Evolutionary conservation across 129 eudicot genomes (phyloP).

Genomic region (Artemisia argyi): DNA sequence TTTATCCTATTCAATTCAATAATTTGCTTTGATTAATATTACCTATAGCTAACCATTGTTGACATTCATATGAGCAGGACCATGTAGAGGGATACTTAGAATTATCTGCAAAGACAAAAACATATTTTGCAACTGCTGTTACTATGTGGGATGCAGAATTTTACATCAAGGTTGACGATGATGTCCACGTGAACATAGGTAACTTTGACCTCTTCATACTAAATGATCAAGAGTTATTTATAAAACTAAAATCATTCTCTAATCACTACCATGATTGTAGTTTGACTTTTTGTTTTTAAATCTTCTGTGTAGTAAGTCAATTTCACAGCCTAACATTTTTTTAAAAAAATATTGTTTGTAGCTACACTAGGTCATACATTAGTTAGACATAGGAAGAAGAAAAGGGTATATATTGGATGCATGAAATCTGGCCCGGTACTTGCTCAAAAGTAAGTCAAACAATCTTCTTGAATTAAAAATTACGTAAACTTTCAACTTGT

Average conservation of each 20-base stretch:
- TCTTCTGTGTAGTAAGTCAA: background rate
- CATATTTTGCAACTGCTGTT: slow-evolving; percentile 85
- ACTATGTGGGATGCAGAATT: slow-evolving; percentile 90
- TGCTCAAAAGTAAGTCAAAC: slow-evolving; percentile 73
- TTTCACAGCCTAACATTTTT: slow-evolving; percentile 14
- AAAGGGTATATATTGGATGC: slow-evolving; percentile 81
- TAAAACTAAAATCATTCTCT: background rate
- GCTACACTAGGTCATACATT: slow-evolving; percentile 85
- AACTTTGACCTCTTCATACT: slow-evolving; percentile 16
- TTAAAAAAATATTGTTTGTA: slow-evolving; percentile 39
- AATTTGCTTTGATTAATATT: background rate
- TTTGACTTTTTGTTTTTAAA: background rate
- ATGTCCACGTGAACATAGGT: slow-evolving; percentile 94
- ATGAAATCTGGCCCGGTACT: slow-evolving; percentile 97
- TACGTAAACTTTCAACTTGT: background rate
- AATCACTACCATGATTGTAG: background rate
- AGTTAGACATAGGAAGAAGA: slow-evolving; percentile 73
- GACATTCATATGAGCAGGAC: slow-evolving; percentile 44
- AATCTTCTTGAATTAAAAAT: slow-evolving; percentile 2
- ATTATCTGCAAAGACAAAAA: slow-evolving; percentile 80
- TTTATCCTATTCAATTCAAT: background rate
- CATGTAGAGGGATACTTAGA: slow-evolving; percentile 92
- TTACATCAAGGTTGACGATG: slow-evolving; percentile 91
- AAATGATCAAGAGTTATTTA: background rate
- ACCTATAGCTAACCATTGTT: background rate